Evolutionary conservation across 1,284 basidiomycete genomes (phyloP).

Genomic region (Erythrobasidium hasegawianum): DNA sequence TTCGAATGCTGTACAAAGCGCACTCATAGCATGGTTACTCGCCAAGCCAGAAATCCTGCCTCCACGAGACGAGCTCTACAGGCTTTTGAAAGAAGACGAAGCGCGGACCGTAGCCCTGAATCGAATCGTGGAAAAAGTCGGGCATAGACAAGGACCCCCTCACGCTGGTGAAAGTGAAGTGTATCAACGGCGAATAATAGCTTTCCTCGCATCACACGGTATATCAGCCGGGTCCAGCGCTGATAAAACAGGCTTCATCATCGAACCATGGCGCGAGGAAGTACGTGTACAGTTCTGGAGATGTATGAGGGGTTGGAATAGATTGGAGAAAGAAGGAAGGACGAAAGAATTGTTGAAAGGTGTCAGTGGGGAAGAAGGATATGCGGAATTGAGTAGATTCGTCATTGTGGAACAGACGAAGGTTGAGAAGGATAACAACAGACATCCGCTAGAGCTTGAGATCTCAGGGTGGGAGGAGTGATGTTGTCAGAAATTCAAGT

Average conservation of each 20-base stretch:
- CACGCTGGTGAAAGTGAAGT: constrained; percentile 20
- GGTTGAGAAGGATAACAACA: constrained; percentile 16
- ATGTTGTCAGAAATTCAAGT: not conserved
- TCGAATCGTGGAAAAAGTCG: constrained; percentile 12
- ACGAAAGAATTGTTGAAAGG: constrained; percentile 8
- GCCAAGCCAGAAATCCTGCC: constrained; percentile 20
- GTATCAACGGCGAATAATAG: constrained; percentile 20
- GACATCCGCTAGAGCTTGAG: constrained; percentile 19
- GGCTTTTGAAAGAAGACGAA: constrained; percentile 7
- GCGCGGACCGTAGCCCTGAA: constrained; percentile 5
- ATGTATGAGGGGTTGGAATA: constrained; percentile 20
- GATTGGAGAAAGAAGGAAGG: constrained; percentile 29
- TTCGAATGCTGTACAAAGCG: constrained; percentile 28
- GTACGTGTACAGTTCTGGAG: constrained; percentile 29
- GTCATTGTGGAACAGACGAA: constrained; percentile 23
- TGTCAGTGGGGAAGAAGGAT: constrained; percentile 20
- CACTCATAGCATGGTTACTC: constrained; percentile 24
- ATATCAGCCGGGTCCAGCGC: constrained; percentile 9
- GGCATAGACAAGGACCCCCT: constrained; percentile 23
- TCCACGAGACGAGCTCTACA: constrained; percentile 10
- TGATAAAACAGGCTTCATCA: constrained; percentile 14
- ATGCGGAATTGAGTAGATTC: constrained; percentile 4
- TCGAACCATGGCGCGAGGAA: constrained; percentile 29
- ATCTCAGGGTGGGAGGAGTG: constrained; percentile 23
- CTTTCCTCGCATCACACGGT: constrained; percentile 8